Conservation (phyloP, 176 grass and related monocot genomes). For the barley (Hordeum vulgare) region MorexV3_pseudomolecules_assembly NC_058522.1:528900205-528900704, state of each 20-base stretch:
- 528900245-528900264: conserved; percentile 32
- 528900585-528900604: no score
- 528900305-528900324: conserved; percentile 37
- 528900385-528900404: conserved; percentile 24
- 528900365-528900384: background rate
- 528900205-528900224: background rate
- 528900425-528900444: background rate
- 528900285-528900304: background rate
- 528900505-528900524: background rate
- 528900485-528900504: no score
- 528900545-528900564: background rate
- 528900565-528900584: no score
- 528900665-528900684: no score
- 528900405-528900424: background rate
- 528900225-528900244: conserved; percentile 13
- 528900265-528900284: background rate
- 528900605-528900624: no score
- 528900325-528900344: background rate
- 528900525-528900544: background rate
- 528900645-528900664: no score
- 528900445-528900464: background rate
- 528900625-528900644: no score
- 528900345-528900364: background rate
- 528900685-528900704: background rate
- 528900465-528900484: no score